phyloP scores from a whole-genome alignment of 345 rosid genomes.

The Angophora floribunda region DNA sequence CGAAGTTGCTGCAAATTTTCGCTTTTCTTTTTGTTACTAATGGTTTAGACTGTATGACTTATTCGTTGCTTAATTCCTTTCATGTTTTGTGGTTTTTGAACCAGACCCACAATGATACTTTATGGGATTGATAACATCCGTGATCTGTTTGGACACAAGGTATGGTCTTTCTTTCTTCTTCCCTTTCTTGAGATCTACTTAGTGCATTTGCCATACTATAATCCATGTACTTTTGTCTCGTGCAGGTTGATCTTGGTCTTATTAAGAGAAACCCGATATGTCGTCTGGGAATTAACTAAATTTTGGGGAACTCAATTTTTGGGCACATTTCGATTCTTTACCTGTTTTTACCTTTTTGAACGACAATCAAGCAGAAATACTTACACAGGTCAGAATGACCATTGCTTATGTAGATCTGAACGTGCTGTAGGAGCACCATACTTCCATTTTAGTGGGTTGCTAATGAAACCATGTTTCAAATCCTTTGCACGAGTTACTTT shows the following conservation, averaged over 20 bases:
- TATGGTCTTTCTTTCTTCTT: constrained; percentile 7
- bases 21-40: not conserved
- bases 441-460: not conserved
- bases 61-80: not conserved
- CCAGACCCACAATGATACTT: constrained; percentile 93
- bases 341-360: not conserved
- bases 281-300: constrained; percentile 45
- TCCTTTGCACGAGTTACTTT: not conserved
- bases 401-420: not conserved
- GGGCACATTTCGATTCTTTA: not conserved
- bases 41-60: not conserved
- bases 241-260: constrained; percentile 83
- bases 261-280: constrained; percentile 71
- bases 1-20: not conserved
- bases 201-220: not conserved
- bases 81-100: not conserved
- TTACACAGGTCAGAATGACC: not conserved
- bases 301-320: not conserved
- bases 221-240: not conserved
- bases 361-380: not conserved
- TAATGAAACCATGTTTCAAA: not conserved
- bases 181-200: not conserved
- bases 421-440: not conserved
- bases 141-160: constrained; percentile 97
- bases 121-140: constrained; percentile 73